These are phyloP conservation scores for Bocquillonia castaneifolia DNA, from an alignment of 441 rosid species.

Conservation along the genomic window DNA sequence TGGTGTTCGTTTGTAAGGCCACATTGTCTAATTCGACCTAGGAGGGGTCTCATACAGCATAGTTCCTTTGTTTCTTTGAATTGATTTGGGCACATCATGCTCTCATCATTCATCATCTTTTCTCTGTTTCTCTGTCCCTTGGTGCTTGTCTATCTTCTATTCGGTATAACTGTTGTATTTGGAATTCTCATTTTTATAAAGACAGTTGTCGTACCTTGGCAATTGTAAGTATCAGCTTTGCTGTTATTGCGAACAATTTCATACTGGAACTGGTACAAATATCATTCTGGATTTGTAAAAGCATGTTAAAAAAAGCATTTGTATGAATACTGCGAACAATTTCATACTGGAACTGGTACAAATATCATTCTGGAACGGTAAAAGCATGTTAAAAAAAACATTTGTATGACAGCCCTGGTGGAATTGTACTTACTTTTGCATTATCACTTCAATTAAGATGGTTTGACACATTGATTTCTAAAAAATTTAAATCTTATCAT, in stretches of 20 bases:
- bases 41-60: no score
- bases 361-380: background rate
- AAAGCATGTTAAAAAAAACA: background rate
- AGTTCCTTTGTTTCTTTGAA: background rate
- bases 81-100: background rate
- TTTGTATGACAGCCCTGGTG: background rate
- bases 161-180: background rate
- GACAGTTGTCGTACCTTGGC: background rate
- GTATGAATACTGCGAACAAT: no score
- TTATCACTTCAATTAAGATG: background rate
- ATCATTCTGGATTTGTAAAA: no score
- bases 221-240: slow-evolving; percentile 1
- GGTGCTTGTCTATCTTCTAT: background rate
- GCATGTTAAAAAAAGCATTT: background rate
- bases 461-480: slow-evolving; percentile 1
- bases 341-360: background rate
- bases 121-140: background rate
- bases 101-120: background rate
- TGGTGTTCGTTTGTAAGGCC: background rate
- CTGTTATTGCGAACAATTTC: background rate
- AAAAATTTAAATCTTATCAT: slow-evolving; percentile 2
- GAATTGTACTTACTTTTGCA: background rate
- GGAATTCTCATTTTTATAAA: background rate
- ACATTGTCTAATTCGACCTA: background rate
- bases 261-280: background rate